A percentile compares a stretch with the other conserved stretches of the same genome.
Evolutionary conservation across 2,329 filamentous ascomycete genomes (phyloP).

Genomic region (Alternaria brassicae): DNA sequence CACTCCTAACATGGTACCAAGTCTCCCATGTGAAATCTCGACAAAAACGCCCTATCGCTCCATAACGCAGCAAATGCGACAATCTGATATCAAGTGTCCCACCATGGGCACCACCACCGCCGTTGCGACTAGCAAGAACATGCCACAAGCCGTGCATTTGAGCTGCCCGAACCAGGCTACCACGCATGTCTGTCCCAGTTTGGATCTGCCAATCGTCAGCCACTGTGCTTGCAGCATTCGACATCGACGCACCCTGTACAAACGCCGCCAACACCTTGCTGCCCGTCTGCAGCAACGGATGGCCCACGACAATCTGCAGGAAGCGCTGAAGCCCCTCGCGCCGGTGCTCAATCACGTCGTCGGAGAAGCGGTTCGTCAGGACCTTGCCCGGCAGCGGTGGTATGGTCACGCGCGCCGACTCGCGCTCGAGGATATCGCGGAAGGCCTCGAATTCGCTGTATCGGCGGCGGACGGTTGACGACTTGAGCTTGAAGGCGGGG

Average conservation of each 20-base stretch:
- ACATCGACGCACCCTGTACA: slow-evolving; percentile 77
- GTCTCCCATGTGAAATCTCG: slow-evolving; percentile 4
- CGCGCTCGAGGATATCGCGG: slow-evolving; percentile 95
- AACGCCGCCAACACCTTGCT: slow-evolving; percentile 96
- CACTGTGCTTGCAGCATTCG: too few relatives aligned
- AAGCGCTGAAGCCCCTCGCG: slow-evolving; percentile 93
- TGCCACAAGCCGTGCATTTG: not conserved
- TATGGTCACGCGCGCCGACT: slow-evolving; percentile 92
- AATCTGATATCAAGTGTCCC: slow-evolving; percentile 4
- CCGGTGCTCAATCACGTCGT: slow-evolving; percentile 96
- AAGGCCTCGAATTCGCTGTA: slow-evolving; percentile 99
- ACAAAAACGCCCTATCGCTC: slow-evolving; percentile 34
- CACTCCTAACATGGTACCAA: slow-evolving; percentile 5
- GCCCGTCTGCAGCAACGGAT: slow-evolving; percentile 94
- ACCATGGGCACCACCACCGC: not conserved
- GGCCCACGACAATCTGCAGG: slow-evolving; percentile 94
- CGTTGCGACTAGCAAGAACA: not conserved
- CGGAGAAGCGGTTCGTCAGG: slow-evolving; percentile 96
- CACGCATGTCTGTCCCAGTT: slow-evolving; percentile 77
- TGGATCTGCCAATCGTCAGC: slow-evolving; percentile 63
- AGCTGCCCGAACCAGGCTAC: slow-evolving; percentile 25
- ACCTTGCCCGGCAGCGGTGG: slow-evolving; percentile 96
- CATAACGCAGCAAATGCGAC: slow-evolving; percentile 27
- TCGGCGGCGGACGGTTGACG: slow-evolving; percentile 82
- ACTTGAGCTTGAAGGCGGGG: slow-evolving; percentile 93